Percentiles rank a stretch among this genome's conserved stretches.
Conservation (phyloP, 2,329 filamentous ascomycete species). For the Arachnomyces sp. region DNA sequence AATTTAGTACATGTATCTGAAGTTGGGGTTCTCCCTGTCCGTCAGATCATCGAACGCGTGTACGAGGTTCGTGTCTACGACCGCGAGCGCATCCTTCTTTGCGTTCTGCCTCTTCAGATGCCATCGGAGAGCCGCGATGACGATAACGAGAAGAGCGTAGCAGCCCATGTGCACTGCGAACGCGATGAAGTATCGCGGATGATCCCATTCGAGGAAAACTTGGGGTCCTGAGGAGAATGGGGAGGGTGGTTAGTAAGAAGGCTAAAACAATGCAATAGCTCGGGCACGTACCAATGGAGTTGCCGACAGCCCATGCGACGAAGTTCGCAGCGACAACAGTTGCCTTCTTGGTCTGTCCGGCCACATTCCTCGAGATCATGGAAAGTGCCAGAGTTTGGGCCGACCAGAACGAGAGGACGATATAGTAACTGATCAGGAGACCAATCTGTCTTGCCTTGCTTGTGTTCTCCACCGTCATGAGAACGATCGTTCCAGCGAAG, state of each 20-base stretch:
- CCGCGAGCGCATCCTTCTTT: constrained; percentile 44
- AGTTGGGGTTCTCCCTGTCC: constrained; percentile 53
- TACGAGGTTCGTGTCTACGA: constrained; percentile 33
- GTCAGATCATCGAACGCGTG: constrained; percentile 58
- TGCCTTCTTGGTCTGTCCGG: constrained; percentile 65
- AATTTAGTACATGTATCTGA: constrained; percentile 47
- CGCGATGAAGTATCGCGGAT: constrained; percentile 59
- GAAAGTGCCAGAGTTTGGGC: constrained; percentile 59
- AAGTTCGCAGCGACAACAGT: constrained; percentile 62
- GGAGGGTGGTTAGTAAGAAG: not conserved
- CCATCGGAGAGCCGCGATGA: constrained; percentile 48
- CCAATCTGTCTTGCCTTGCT: constrained; percentile 54
- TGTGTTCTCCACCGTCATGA: constrained; percentile 58
- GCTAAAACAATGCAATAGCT: too few relatives aligned
- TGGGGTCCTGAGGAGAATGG: constrained; percentile 44
- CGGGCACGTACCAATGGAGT: constrained; percentile 54
- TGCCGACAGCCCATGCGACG: constrained; percentile 60
- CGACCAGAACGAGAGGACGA: constrained; percentile 69
- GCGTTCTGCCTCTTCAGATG: constrained; percentile 52
- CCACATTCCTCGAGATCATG: constrained; percentile 61
- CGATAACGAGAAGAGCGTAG: constrained; percentile 54
- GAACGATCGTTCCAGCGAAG: constrained; percentile 61
- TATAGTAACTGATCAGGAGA: constrained; percentile 65
- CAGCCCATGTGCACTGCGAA: constrained; percentile 63
- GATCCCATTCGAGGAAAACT: constrained; percentile 53